Percentiles rank a stretch among this genome's conserved stretches.
phyloP scores from a whole-genome alignment of 75 land plant species.

The Picea sitchensis region DNA sequence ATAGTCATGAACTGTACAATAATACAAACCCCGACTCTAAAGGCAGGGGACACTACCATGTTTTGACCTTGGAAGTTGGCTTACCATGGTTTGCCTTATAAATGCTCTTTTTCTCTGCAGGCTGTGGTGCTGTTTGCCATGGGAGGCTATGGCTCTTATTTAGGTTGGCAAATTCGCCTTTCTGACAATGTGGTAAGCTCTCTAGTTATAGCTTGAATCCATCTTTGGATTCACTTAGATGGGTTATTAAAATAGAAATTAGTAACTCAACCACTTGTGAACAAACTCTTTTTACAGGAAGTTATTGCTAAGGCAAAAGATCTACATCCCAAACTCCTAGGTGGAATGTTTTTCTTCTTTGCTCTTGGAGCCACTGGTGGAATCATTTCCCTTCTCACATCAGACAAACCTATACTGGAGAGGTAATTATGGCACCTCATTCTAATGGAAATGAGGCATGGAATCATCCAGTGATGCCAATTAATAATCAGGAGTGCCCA shows the following conservation, averaged over 20 bases:
- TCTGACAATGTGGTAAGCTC: slow-evolving; percentile 57
- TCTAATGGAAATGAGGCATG: not conserved
- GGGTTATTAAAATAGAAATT: not conserved
- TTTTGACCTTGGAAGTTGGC: not conserved
- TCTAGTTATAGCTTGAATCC: not conserved
- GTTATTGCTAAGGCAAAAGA: slow-evolving; percentile 87
- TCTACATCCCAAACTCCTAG: slow-evolving; percentile 88
- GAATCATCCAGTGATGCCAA: too few relatives aligned
- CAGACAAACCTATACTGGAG: slow-evolving; percentile 76
- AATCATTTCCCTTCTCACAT: slow-evolving; percentile 71
- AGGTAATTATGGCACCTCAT: slow-evolving; percentile 38
- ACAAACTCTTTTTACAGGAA: slow-evolving; percentile 33
- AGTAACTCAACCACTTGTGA: not conserved
- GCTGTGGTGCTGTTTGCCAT: slow-evolving; percentile 92
- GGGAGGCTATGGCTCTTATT: slow-evolving; percentile 94
- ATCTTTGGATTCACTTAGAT: not conserved
- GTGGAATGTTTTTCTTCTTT: slow-evolving; percentile 95
- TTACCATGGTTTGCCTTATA: not conserved
- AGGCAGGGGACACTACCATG: too few relatives aligned
- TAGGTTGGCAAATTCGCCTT: slow-evolving; percentile 79
- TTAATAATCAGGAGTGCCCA: too few relatives aligned
- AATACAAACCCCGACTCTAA: too few relatives aligned
- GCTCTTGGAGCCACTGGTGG: slow-evolving; percentile 95
- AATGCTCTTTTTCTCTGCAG: slow-evolving; percentile 25
- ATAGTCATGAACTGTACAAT: too few relatives aligned